These are phyloP conservation scores for Leishmania tarentolae DNA, from an alignment of 208 protist species.

Conservation along the genomic window DNA sequence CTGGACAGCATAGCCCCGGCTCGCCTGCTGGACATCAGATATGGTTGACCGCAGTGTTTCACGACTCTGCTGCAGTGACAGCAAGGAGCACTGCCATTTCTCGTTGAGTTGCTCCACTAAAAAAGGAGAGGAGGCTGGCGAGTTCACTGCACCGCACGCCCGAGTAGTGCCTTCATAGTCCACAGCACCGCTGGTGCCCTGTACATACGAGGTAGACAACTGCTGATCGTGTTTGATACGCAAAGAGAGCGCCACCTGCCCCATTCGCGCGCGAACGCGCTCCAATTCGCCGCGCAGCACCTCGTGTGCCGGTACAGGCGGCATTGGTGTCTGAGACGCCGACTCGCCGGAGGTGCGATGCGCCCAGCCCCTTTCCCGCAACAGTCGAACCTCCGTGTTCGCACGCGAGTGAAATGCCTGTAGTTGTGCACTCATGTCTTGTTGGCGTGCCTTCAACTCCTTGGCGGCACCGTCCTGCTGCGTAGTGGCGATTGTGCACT, in stretches of 20 bases:
- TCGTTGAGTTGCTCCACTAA: neutral
- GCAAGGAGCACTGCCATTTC: conserved; percentile 8
- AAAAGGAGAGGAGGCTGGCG: neutral
- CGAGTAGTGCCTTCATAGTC: neutral
- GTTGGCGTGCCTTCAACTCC: conserved; percentile 7
- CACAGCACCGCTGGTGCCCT: neutral
- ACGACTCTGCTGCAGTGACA: conserved; percentile 22
- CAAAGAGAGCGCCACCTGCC: conserved; percentile 1
- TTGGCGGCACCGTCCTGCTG: conserved; percentile 12
- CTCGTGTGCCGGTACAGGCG: neutral
- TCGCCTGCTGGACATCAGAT: conserved; percentile 12
- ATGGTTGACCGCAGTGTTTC: conserved; percentile 9
- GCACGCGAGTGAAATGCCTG: conserved; percentile 15
- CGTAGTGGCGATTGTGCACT: conserved; percentile 4
- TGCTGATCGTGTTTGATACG: conserved; percentile 12
- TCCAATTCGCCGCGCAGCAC: conserved; percentile 9
- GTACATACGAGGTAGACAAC: neutral
- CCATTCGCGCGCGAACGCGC: neutral
- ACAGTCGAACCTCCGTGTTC: conserved; percentile 12
- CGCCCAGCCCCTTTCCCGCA: conserved; percentile 5
- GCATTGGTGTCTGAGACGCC: neutral
- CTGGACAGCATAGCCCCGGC: neutral
- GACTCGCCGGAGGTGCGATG: neutral
- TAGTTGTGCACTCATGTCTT: conserved; percentile 21
- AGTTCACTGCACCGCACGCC: neutral